Conservation (phyloP, 352 stramenopile genomes). For the Phytophthora palmivora region DNA sequence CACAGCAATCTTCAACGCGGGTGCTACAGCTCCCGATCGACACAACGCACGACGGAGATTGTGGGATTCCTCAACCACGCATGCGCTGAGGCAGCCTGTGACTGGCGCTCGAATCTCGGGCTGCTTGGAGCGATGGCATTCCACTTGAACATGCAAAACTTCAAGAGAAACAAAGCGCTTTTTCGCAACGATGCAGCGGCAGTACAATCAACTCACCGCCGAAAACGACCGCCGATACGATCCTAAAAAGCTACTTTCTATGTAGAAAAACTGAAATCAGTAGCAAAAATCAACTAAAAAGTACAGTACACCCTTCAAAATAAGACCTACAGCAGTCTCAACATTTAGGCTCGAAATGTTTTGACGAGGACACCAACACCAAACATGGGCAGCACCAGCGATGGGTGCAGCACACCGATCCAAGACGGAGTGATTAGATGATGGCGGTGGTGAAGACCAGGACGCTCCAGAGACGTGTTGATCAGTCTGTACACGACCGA, state of each 20-base stretch:
- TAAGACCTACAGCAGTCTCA: slow-evolving; percentile 4
- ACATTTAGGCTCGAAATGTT: not conserved
- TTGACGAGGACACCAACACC: not conserved
- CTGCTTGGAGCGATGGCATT: slow-evolving; percentile 6
- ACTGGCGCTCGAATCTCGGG: slow-evolving; percentile 20
- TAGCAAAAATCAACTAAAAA: slow-evolving; percentile 1
- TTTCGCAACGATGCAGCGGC: slow-evolving; percentile 7
- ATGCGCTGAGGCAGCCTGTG: slow-evolving; percentile 33
- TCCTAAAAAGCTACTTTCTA: too few species aligned
- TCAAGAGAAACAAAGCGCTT: slow-evolving; percentile 25
- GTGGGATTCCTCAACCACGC: slow-evolving; percentile 19
- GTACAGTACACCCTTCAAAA: slow-evolving; percentile 2
- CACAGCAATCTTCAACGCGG: too few species aligned
- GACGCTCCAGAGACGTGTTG: slow-evolving; percentile 9
- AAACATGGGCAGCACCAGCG: too few species aligned
- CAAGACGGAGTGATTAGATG: not conserved
- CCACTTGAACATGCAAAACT: slow-evolving; percentile 34
- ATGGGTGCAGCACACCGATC: not conserved
- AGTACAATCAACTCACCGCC: slow-evolving; percentile 15
- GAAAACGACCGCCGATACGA: slow-evolving; percentile 9
- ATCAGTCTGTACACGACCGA: too few species aligned
- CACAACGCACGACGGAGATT: slow-evolving; percentile 21
- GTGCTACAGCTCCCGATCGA: too few species aligned
- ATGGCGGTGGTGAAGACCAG: not conserved
- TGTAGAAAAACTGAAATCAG: too few species aligned